A percentile compares a stretch with the other conserved stretches of the same genome.
These are phyloP conservation scores for Ilex paraguariensis DNA, from an alignment of 305 asterid species.

Conservation along the genomic window DNA sequence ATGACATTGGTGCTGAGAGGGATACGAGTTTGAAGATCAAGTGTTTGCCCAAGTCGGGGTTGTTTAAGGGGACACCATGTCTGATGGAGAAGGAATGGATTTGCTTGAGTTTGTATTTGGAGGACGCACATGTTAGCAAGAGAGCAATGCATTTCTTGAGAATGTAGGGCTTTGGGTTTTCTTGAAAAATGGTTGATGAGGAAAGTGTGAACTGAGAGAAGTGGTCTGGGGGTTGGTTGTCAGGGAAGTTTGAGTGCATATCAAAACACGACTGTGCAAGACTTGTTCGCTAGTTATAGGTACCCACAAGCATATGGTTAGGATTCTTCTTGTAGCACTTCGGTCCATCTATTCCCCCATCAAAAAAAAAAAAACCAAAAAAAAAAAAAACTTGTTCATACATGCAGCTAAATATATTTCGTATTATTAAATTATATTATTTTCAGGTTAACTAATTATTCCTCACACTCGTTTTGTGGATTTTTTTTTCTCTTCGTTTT, in stretches of 20 bases:
- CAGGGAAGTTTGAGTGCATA: conserved; percentile 19
- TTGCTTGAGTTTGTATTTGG: conserved; percentile 53
- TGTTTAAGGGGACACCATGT: conserved; percentile 51
- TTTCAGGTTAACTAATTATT: too few species aligned
- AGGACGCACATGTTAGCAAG: conserved; percentile 66
- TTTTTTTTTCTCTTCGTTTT: too few species aligned
- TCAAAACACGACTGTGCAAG: conserved; percentile 18
- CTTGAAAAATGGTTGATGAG: conserved; percentile 22
- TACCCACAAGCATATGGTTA: too few species aligned
- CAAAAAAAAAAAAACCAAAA: too few species aligned
- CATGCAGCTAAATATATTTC: too few species aligned
- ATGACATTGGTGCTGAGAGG: conserved; percentile 58
- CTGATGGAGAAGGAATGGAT: conserved; percentile 79
- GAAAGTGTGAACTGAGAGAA: conserved; percentile 9
- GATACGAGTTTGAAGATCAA: conserved; percentile 58
- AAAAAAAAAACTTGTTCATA: too few species aligned
- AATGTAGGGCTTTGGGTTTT: conserved; percentile 40
- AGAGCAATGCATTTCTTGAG: conserved; percentile 78
- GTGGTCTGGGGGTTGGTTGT: conserved; percentile 12
- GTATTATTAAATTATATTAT: too few species aligned
- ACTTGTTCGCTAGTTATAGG: too few species aligned
- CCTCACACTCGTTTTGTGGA: too few species aligned
- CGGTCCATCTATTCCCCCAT: too few species aligned
- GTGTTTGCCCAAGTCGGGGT: conserved; percentile 67
- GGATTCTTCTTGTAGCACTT: too few species aligned